Base-by-base conservation (phyloP, 108 stramenopile species). In the Cyclotella kingstonii region DNA sequence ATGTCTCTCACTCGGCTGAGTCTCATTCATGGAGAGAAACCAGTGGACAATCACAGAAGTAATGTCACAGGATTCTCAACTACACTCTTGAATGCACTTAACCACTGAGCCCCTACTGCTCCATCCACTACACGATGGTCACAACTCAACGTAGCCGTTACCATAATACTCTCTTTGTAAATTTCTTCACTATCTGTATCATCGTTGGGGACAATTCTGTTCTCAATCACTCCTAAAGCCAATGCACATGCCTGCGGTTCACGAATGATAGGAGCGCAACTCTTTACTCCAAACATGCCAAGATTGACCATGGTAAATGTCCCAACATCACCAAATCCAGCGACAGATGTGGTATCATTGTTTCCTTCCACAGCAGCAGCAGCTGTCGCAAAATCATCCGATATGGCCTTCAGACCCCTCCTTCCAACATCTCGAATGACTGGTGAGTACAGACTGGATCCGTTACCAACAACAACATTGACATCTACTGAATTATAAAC, bases 71-170 rank as follows among this genome's bases (percentile, higher is more conserved):
- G 99, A 66, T 95, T 81, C 77, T 92, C 91, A 25, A 97, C 86
- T 71, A 91, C 81, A 22, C 76, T 78, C 74, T 90, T 90, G 74
- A 99, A 98, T 43, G 96, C 96, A 2, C 78, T 71, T 66, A 98
- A 58, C 94, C 96, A 99, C 64, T 94, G 80, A 25, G 97, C 95
- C 29, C 96, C 97, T 4, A 98, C 96, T 9, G 99, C 97, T 27
- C 98, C 99, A 68, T 99, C 99, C 26, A 99, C 95, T 27, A 97
- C 97, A 18, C 99, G 90, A 71, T 98, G 97, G 78, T 99, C 99
- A 52, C 94, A 94, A 63, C 92, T 88, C 64, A 99, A 80, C 48
- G 97, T 96, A 10, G 91, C 96, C n/a, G 89, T 94, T 85, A 93
- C 79, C 73, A 98, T 84, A 17, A 88, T 86, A 45, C 80, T 69